Base-by-base conservation (phyloP, 768 basidiomycete genomes). In the Gloeostereum incarnatum region DNA sequence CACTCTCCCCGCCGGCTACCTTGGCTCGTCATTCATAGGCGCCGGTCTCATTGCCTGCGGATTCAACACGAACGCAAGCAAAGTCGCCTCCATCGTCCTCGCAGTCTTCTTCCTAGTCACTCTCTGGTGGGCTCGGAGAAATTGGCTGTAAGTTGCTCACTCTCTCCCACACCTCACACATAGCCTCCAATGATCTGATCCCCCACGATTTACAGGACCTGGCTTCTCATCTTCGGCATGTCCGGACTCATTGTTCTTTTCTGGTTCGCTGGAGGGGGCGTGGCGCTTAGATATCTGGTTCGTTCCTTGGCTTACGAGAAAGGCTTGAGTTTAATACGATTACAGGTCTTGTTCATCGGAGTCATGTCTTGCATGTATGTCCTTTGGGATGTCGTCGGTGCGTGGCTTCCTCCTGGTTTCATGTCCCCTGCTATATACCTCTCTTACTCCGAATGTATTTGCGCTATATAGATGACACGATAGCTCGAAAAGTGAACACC, bases 341-440 rank as follows among this genome's bases (percentile, higher is more conserved):
- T 7, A 6, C 38, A 85, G 84, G 65, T 90, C 8, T 56, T 91
- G 18, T 91, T 91, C 54, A 75, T 91, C 23, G 88, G 88, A 13
- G 75, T 77, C 44, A 91, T 91, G 88, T 86, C 82, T 6, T 86
- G 83, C 56, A 63, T 91, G 63, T 91, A 91, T 48, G 81, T 77
- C 36, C 66, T 89, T 1, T 93, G 87, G 84, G 91, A 94, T 48
- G 81, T 94, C 35, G 68, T 89, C 23, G 84, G 87, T 78, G 38
- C 41, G 69, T 57, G 8, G 24, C 16, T 26, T 32, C n/a, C 25
- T 24, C n/a, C 26, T 35, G 6, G 20, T 8, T n/a, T 36, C 35
- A 23, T 3, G 8, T 39, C 8, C 17, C 23, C 35, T 35, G 30
- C n/a, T 21, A 17, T 23, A 6, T 24, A 35, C 9, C 20, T 20